Base-by-base conservation (phyloP, 139 green algal genomes). In the Chlamydomonas asymmetrica region DNA sequence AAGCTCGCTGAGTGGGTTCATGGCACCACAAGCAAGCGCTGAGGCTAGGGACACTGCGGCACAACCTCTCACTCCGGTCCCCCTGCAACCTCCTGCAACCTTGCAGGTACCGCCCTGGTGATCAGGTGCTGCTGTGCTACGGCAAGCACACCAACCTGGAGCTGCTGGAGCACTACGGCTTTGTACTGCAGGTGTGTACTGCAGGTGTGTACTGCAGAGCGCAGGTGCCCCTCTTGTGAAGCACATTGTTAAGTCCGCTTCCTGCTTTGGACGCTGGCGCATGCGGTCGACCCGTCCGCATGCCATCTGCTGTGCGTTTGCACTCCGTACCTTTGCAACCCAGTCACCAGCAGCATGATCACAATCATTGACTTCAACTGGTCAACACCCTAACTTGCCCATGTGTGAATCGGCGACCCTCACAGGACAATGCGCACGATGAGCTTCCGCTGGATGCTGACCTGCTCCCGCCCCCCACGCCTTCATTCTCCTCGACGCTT, bases 81-180 rank as follows among this genome's bases (percentile, higher is more conserved):
- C 85, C 13, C 40, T 50, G 23, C 59, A 77, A 70, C 25, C 3
- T 52, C 34, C 59, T 62, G 43, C 59, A 59, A 22, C 71, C 67
- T 65, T 38, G 59, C 41, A 40, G 9, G 41, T 76, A 68, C 56
- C 29, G 2, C 32, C 18, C 48, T 0, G 86, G 86, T 22, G 83
- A 90, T 32, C 74, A 98, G 71, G 88, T 97, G 31, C 89, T 94
- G 66, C 73, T 98, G 6, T 97, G 90, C 78, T 98, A 98, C 73
- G 94, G 94, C 8, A 45, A 73, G 6, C 85, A 98, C 83, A 92
- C 73, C 37, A 98, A 98, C 77, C 69, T 97, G 38, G 88, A 97
- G 67, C 82, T 98, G 38, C 77, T 98, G 45, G 76, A 93, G 71
- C 83, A 91, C 32, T 98, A 98, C 66, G 94, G 94, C 16, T 98